Base-by-base conservation (phyloP, 2,329 filamentous ascomycete species). In the Triangularia setosa region DNA sequence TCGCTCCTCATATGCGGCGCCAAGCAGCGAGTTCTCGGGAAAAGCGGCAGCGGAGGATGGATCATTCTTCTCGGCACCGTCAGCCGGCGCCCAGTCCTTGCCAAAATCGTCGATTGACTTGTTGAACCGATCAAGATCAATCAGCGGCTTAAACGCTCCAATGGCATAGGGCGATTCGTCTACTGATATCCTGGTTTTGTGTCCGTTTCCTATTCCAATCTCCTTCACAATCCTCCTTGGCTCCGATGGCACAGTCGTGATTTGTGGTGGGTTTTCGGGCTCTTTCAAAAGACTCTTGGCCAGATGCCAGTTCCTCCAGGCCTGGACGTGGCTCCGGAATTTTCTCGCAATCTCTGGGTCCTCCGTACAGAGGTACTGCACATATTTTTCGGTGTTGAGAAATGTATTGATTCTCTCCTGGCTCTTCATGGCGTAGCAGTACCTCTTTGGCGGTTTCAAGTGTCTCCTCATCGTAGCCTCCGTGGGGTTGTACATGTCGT, bases 221-320 rank as follows among this genome's bases (percentile, higher is more conserved):
- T 75, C 70, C 54, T 72, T 74, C 12, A 72, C 52, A 12, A 71
- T 69, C 67, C 76, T 77, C 65, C 72, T 71, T 18, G 74, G 69
- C 21, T 71, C 56, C 53, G 72, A 69, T n/a, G 69, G 71, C 57
- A 72, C 63, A 3, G 69, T 63, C n/a, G 64, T 48, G 25, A 74
- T 73, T 60, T 75, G 74, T 11, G 73, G 73, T 5, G 72, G 64
- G 21, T 71, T 70, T n/a, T 73, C 69, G 65, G 63, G 71, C 60
- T 72, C 58, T 74, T 77, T 40, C 72, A 75, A 86, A 73, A 89
- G 84, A 66, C 87, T 87, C 70, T 91, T 88, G 53, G 92, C 90
- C 7, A 97, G 79, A 72, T 97, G 97, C 92, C 93, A 97, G 75
- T 91, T 96, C 64, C 94, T 86, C 93, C 93, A 97, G 44, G 79